Evolutionary conservation across 140 eudicot species (phyloP).

Genomic region (Anethum foeniculum): DNA sequence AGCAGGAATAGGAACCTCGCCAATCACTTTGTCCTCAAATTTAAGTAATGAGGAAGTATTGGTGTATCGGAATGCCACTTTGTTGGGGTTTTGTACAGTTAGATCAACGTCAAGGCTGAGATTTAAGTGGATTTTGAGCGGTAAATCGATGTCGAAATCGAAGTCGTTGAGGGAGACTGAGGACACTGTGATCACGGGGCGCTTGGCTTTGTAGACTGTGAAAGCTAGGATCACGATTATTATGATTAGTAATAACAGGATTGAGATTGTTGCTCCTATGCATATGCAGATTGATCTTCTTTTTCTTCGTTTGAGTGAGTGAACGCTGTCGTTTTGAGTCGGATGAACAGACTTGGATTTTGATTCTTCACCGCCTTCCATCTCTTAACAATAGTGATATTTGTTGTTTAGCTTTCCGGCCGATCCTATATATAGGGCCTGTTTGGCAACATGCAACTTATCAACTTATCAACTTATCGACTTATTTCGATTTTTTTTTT

Average conservation of each 20-base stretch:
- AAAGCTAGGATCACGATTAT: conserved; percentile 44
- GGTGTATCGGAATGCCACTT: conserved; percentile 41
- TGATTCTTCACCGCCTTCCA: neutral
- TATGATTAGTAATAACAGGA: conserved; percentile 23
- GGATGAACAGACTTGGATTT: neutral
- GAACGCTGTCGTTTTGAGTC: no score
- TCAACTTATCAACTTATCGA: no score
- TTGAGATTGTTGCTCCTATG: conserved; percentile 6
- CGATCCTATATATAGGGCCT: no score
- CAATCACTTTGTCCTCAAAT: conserved; percentile 47
- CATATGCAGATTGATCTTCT: conserved; percentile 27
- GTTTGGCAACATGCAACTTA: no score
- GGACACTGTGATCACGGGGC: conserved; percentile 54
- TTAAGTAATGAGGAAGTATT: conserved; percentile 35
- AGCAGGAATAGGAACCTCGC: conserved; percentile 55
- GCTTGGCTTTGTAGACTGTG: conserved; percentile 63
- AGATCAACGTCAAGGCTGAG: conserved; percentile 36
- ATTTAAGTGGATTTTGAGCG: conserved; percentile 40
- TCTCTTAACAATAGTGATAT: no score
- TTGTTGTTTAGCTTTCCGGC: no score
- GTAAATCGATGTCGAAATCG: conserved; percentile 39
- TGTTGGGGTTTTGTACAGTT: conserved; percentile 61
- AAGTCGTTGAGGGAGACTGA: conserved; percentile 37
- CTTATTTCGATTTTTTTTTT: no score
- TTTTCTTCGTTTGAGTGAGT: conserved; percentile 1